A percentile compares a stretch with the other conserved stretches of the same genome.
These are phyloP conservation scores for Pseudogymnoascus sp. DNA, from an alignment of 2,329 filamentous ascomycete species.

Conservation along the genomic window DNA sequence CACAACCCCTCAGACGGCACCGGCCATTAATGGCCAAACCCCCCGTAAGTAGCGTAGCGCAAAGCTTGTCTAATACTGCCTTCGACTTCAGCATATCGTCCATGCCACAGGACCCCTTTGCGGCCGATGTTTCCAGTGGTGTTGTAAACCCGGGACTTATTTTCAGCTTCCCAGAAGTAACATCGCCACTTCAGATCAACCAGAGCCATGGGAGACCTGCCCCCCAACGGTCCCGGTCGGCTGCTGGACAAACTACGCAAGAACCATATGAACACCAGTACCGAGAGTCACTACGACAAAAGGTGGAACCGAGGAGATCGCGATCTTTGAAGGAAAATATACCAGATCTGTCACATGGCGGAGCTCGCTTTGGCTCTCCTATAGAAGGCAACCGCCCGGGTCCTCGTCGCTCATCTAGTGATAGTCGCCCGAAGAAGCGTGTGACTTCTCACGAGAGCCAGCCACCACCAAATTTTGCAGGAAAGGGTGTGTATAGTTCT, in stretches of 20 bases:
- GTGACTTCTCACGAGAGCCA: background rate
- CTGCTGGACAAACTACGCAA: constrained; percentile 21
- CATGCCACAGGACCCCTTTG: constrained; percentile 42
- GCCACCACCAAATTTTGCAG: constrained; percentile 6
- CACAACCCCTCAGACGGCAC: background rate
- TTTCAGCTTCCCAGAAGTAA: constrained; percentile 39
- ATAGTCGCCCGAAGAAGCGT: constrained; percentile 17
- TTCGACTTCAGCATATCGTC: constrained; percentile 33
- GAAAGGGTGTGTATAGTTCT: constrained; percentile 12
- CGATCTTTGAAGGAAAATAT: constrained; percentile 14
- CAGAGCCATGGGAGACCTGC: background rate
- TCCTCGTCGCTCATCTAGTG: constrained; percentile 24
- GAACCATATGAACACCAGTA: constrained; percentile 27
- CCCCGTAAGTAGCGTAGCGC: constrained; percentile 8
- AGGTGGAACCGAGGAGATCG: constrained; percentile 22
- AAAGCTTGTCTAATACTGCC: constrained; percentile 36
- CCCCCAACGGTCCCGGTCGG: constrained; percentile 21
- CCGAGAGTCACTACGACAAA: constrained; percentile 24
- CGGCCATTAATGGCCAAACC: constrained; percentile 7
- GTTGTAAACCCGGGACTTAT: constrained; percentile 54
- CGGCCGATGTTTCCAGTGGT: constrained; percentile 36
- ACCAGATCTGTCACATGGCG: constrained; percentile 19
- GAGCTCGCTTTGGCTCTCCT: constrained; percentile 24
- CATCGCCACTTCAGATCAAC: background rate
- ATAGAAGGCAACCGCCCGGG: constrained; percentile 22